Percentiles rank a stretch among this genome's conserved stretches.
phyloP scores from a whole-genome alignment of 2,329 filamentous ascomycete genomes.

The Clathrospora elynae region DNA sequence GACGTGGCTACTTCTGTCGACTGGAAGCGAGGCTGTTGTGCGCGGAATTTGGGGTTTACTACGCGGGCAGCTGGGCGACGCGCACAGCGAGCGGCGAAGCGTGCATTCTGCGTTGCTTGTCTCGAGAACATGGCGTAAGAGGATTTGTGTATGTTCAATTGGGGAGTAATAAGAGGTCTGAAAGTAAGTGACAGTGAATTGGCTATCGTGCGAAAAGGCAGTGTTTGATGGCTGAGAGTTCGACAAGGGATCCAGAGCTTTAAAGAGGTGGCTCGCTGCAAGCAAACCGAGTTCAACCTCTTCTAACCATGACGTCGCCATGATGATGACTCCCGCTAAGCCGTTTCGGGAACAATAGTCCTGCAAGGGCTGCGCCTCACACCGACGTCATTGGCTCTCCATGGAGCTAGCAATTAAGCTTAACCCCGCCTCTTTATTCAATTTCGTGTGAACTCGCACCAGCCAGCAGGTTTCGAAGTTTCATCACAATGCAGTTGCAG shows the following conservation, averaged over 20 bases:
- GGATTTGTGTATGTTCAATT: slow-evolving; percentile 11
- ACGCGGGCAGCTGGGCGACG: slow-evolving; percentile 33
- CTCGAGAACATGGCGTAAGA: slow-evolving; percentile 38
- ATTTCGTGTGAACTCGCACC: too few species aligned
- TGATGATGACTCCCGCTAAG: slow-evolving; percentile 17
- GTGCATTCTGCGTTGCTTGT: slow-evolving; percentile 41
- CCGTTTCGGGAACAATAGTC: too few species aligned
- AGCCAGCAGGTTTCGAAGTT: too few species aligned
- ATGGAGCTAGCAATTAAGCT: too few species aligned
- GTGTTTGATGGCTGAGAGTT: slow-evolving; percentile 4
- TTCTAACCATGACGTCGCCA: slow-evolving; percentile 14
- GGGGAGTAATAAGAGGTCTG: background rate
- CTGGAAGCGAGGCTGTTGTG: slow-evolving; percentile 41
- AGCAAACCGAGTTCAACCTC: slow-evolving; percentile 2
- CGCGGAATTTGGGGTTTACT: slow-evolving; percentile 35
- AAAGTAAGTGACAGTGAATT: slow-evolving; percentile 6
- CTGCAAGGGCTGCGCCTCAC: too few species aligned
- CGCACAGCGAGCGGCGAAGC: slow-evolving; percentile 37
- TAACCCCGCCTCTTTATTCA: too few species aligned
- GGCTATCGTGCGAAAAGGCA: slow-evolving; percentile 10
- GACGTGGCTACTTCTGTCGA: slow-evolving; percentile 36
- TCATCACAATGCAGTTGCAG: too few species aligned
- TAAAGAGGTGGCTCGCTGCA: slow-evolving; percentile 10
- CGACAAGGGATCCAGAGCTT: slow-evolving; percentile 8
- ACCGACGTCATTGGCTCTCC: too few species aligned